phyloP scores from a whole-genome alignment of 176 grass and related monocot genomes.

The Tillandsia fasciculata region DNA sequence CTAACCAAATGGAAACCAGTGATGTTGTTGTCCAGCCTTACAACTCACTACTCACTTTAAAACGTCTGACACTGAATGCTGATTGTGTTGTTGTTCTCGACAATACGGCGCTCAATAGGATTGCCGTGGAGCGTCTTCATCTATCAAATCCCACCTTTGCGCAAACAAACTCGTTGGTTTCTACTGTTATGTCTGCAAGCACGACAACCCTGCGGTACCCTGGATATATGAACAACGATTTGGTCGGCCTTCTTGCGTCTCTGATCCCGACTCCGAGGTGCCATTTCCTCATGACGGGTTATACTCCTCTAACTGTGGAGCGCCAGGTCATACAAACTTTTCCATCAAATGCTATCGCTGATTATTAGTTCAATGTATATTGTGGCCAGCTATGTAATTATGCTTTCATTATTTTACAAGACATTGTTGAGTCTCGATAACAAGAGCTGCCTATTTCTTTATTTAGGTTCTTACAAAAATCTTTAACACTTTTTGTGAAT shows the following conservation, averaged over 20 bases:
- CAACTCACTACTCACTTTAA: conserved; percentile 90
- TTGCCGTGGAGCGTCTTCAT: conserved; percentile 93
- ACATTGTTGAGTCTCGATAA: too few relatives aligned
- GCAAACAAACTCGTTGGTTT: conserved; percentile 97
- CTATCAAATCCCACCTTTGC: conserved; percentile 89
- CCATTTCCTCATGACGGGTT: conserved; percentile 99
- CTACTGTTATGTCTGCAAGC: conserved; percentile 99
- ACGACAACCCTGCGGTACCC: conserved; percentile 95
- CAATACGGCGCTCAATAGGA: conserved; percentile 95
- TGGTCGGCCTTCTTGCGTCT: conserved; percentile 92
- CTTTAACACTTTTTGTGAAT: too few relatives aligned
- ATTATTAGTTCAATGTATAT: background rate
- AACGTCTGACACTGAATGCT: conserved; percentile 74
- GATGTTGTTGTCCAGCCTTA: conserved; percentile 99
- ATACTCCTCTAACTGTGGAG: conserved; percentile 91
- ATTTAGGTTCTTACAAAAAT: too few relatives aligned
- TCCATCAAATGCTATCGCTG: background rate
- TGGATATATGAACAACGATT: conserved; percentile 99
- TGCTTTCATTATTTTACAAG: too few relatives aligned
- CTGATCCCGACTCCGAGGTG: conserved; percentile 93
- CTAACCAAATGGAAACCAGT: conserved; percentile 98
- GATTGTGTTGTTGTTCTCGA: conserved; percentile 99
- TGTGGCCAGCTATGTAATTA: background rate
- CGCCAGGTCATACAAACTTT: conserved; percentile 56
- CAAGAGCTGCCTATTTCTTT: too few relatives aligned